Conservation (phyloP, 2,329 filamentous ascomycete species). For the Diaporthe citri region DNA sequence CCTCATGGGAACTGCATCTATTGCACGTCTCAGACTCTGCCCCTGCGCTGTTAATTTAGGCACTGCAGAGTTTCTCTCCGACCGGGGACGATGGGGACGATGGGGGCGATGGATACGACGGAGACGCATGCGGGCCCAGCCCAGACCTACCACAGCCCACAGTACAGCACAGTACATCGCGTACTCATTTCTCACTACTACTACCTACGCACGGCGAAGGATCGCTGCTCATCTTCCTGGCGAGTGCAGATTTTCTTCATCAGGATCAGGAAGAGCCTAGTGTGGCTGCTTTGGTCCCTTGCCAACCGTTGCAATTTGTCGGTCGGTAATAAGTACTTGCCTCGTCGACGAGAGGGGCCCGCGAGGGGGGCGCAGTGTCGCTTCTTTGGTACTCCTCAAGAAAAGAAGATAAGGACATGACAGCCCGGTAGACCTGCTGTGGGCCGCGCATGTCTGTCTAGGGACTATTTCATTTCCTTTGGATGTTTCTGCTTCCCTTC, state of each 20-base stretch:
- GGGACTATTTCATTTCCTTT: slow-evolving; percentile 28
- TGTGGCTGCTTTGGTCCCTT: slow-evolving; percentile 26
- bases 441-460: slow-evolving; percentile 19
- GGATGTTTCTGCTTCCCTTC: slow-evolving; percentile 30
- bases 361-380: slow-evolving; percentile 1
- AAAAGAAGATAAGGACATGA: slow-evolving; percentile 30
- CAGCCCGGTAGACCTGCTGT: slow-evolving; percentile 25
- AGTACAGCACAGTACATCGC: slow-evolving; percentile 24
- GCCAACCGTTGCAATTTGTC: slow-evolving; percentile 31
- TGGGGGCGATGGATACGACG: slow-evolving; percentile 27
- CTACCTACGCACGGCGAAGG: slow-evolving; percentile 19
- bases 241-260: slow-evolving; percentile 23
- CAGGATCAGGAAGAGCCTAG: slow-evolving; percentile 29
- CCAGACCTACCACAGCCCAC: slow-evolving; percentile 23
- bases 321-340: slow-evolving; percentile 14
- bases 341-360: neutral
- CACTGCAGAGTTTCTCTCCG: slow-evolving; percentile 32
- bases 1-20: slow-evolving; percentile 25
- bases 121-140: slow-evolving; percentile 28
- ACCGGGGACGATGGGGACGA: slow-evolving; percentile 26
- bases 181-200: slow-evolving; percentile 8
- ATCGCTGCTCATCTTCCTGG: slow-evolving; percentile 32
- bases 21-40: slow-evolving; percentile 32
- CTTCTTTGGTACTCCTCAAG: neutral
- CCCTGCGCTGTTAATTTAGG: slow-evolving; percentile 31